Percentiles rank a stretch among this genome's conserved stretches.
Evolutionary conservation across 805 yeast species (phyloP).

Genomic region (Jamesozyma piceae): DNA sequence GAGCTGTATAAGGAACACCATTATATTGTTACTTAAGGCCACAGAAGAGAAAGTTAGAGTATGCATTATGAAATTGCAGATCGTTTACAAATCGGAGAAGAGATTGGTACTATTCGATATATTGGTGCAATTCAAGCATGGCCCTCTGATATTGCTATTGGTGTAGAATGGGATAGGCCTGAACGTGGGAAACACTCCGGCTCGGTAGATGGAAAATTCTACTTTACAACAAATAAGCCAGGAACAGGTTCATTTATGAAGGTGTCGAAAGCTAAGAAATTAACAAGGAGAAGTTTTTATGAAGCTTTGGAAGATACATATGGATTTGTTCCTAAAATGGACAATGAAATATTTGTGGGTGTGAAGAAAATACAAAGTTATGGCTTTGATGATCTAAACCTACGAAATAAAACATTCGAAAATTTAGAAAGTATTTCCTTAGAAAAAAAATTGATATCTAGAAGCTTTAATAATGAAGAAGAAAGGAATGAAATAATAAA

Average conservation of each 20-base stretch:
- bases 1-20: no score
- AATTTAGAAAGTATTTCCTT: constrained; percentile 43
- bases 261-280: constrained; percentile 18
- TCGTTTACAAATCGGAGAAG: constrained; percentile 32
- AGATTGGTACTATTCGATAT: constrained; percentile 54
- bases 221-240: constrained; percentile 36
- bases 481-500: neutral
- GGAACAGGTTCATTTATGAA: constrained; percentile 21
- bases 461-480: neutral
- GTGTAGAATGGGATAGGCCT: constrained; percentile 80
- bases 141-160: constrained; percentile 49
- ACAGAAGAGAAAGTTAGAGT: no score
- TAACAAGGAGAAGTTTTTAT: constrained; percentile 30
- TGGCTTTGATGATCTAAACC: constrained; percentile 54
- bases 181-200: constrained; percentile 71
- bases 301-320: constrained; percentile 47
- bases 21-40: no score
- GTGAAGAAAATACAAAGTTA: constrained; percentile 48
- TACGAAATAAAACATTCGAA: constrained; percentile 39
- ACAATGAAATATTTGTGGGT: constrained; percentile 39
- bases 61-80: constrained; percentile 21
- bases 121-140: constrained; percentile 56
- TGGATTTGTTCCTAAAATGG: constrained; percentile 28
- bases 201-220: constrained; percentile 38
- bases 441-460: constrained; percentile 5